These are phyloP conservation scores for Gossypium sturtianum DNA, from an alignment of 345 rosid species.

Conservation along the genomic window DNA sequence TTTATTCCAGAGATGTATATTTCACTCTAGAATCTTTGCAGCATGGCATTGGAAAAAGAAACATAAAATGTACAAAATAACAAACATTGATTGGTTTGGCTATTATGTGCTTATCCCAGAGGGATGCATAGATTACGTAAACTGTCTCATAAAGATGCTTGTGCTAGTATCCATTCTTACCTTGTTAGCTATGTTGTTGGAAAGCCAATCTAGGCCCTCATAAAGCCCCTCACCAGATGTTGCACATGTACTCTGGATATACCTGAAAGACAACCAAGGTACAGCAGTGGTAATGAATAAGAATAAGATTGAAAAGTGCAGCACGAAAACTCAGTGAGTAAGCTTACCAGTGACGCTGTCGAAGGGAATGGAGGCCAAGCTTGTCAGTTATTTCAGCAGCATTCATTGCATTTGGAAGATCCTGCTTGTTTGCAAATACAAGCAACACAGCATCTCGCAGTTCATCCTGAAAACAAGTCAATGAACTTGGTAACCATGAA, in stretches of 20 bases:
- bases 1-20: too few species aligned
- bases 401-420: constrained; percentile 95
- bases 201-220: constrained; percentile 90
- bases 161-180: constrained; percentile 21
- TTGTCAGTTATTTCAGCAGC: constrained; percentile 84
- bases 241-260: constrained; percentile 93
- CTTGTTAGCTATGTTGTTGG: constrained; percentile 82
- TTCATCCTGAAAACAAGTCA: constrained; percentile 54
- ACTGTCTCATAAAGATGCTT: neutral
- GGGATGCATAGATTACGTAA: neutral
- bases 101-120: neutral
- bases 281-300: neutral
- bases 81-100: neutral
- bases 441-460: constrained; percentile 83
- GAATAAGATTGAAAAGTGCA: neutral
- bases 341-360: constrained; percentile 61
- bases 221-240: constrained; percentile 87
- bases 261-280: constrained; percentile 41
- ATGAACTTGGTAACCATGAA: constrained; percentile 4
- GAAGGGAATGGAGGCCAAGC: constrained; percentile 64
- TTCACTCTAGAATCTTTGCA: too few species aligned
- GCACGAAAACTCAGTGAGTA: neutral
- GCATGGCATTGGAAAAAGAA: too few species aligned
- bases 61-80: too few species aligned
- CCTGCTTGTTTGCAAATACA: constrained; percentile 89